Base-by-base conservation (phyloP, 805 yeast species). In the Teunomyces tritomae region DNA sequence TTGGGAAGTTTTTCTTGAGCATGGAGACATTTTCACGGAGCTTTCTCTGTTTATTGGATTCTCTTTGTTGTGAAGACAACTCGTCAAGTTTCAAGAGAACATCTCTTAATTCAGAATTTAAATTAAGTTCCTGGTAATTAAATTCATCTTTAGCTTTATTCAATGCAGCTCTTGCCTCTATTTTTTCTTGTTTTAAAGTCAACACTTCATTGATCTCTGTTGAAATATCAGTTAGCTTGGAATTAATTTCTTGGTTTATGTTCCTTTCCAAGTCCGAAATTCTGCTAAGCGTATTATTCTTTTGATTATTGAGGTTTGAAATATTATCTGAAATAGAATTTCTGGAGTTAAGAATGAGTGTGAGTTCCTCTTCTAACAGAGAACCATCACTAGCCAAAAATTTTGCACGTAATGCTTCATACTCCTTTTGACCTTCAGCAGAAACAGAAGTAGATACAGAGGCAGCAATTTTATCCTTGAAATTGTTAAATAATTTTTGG, bases 41-140 rank as follows among this genome's bases (percentile, higher is more conserved):
- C 51, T 76, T 80, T 43, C 78, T 76, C 52, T 90, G 96, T 51
- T 82, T 79, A 35, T 79, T 78, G 0, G 90, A 74, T 56, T 88
- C 97, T 54, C 92, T 79, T 62, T 84, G 86, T 49, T 77, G 81
- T 0, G 96, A 90, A 44, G 82, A 82, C 32, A 88, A 67, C 46
- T 87, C 96, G 50, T 86, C 86, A 40, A 92, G 69, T 55, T 78
- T 78, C 1, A 78, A 54, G 27, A 87, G 69, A 1, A 82, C 74
- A 28, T 80, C 84, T 52, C 83, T 78, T 49, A 91, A 69, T 50
- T 81, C 79, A 6, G 83, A 70, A 52, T 84, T 85, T n/a, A 87
- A 58, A 48, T 82, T 83, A 32, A 73, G 70, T 57, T 85, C 92
- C 52, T 79, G 74, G 29, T 62, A 67, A 14, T 64, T 58, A 20